Evolutionary conservation across 768 basidiomycete species (phyloP), one percentile per base, ranked within the genome.

Genomic region (Boletus pseudopeckii): DNA sequence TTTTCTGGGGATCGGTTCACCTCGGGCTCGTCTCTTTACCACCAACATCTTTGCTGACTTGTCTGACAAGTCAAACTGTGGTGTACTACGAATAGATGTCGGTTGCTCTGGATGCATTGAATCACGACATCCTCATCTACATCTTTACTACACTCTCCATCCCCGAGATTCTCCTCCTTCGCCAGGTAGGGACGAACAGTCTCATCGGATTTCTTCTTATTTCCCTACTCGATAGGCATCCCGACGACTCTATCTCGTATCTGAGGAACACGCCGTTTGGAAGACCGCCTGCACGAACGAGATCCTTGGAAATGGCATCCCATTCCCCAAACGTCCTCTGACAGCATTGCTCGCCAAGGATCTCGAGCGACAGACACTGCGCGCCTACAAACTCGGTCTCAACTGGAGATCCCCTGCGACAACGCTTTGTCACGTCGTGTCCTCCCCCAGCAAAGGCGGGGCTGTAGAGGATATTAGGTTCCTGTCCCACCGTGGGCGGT

Each of bases 251-350:
- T 61, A 64, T 37, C 50, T 60, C 10, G 54, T 84, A n/a, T 78
- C 81, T 1, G 66, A 63, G 7, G 70, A 80, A 24, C 79, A 77
- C 43, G 74, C 79, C 52, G 76, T 86, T 13, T 88, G 86, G 86
- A 74, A 72, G 15, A 77, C 77, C 41, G 79, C 77, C 17, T 80
- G 77, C 59, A 60, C 57, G 17, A 65, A 52, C 44, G 73, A 79
- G 42, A 74, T 86, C 45, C 64, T 82, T 3, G 52, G 60, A 7
- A 66, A 65, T 22, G 77, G 78, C 0, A 79, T 77, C 51, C 84
- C 86, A 0, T 86, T 84, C 55, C 75, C 80, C 1, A 58, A 65
- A 7, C 53, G 60, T 18, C 53, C 71, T 5, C 50, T 80, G n/a
- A 65, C 68, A 10, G 60, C 65, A 1, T 65, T 81, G 46, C 64